Conservation (phyloP, 2,329 filamentous ascomycete genomes). For the Blumeriella jaapii region DNA sequence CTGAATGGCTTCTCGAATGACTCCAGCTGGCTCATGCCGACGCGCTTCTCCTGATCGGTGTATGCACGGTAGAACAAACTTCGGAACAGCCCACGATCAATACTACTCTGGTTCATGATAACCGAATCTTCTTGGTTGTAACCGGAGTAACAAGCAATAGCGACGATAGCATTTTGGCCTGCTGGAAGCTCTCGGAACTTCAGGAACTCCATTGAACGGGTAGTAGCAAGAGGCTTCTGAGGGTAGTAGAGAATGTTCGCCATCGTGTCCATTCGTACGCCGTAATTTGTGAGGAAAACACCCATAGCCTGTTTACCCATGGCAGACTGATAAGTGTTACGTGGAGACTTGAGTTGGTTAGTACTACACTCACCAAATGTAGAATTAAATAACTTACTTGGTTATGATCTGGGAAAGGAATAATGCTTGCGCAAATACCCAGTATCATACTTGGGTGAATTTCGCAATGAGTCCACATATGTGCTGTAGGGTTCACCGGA, state of each 20-base stretch:
- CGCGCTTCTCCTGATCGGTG: slow-evolving; percentile 91
- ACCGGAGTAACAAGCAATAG: slow-evolving; percentile 92
- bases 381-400: slow-evolving; percentile 48
- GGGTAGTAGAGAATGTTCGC: slow-evolving; percentile 98
- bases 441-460: slow-evolving; percentile 99
- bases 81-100: slow-evolving; percentile 92
- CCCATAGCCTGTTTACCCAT: slow-evolving; percentile 99
- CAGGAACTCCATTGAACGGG: slow-evolving; percentile 94
- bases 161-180: slow-evolving; percentile 96
- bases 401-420: slow-evolving; percentile 98
- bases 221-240: slow-evolving; percentile 92
- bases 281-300: slow-evolving; percentile 95
- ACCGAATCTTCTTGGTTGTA: slow-evolving; percentile 99
- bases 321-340: slow-evolving; percentile 98
- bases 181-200: slow-evolving; percentile 96
- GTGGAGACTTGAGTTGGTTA: slow-evolving; percentile 57
- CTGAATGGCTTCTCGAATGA: slow-evolving; percentile 91
- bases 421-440: slow-evolving; percentile 97
- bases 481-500: slow-evolving; percentile 72
- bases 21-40: slow-evolving; percentile 87
- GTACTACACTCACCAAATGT: slow-evolving; percentile 17
- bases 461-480: slow-evolving; percentile 96
- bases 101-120: slow-evolving; percentile 99
- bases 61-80: slow-evolving; percentile 98
- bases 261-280: slow-evolving; percentile 98